These are phyloP conservation scores for Geum urbanum DNA, from an alignment of 306 rosid genomes.

Conservation along the genomic window DNA sequence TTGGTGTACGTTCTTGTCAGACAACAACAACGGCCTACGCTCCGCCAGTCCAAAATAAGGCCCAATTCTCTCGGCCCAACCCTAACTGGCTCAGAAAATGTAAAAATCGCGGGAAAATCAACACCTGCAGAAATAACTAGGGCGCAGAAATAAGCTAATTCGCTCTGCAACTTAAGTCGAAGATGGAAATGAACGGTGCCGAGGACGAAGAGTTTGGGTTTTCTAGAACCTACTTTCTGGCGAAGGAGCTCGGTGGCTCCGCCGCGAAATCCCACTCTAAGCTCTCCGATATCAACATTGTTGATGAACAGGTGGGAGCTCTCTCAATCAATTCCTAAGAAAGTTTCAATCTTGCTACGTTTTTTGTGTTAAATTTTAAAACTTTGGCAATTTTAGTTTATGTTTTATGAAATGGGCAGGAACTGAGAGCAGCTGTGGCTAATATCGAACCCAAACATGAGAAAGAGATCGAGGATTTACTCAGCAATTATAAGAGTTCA, in stretches of 20 bases:
- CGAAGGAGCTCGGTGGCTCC: slow-evolving; percentile 66
- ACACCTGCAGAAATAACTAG: neutral
- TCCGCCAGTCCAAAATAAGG: neutral
- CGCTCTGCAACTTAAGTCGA: neutral
- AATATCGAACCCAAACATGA: slow-evolving; percentile 70
- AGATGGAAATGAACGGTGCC: slow-evolving; percentile 42
- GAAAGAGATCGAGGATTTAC: slow-evolving; percentile 44
- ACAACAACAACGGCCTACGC: neutral
- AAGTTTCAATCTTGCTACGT: neutral
- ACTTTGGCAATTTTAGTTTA: neutral
- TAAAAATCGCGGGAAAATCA: slow-evolving; percentile 30
- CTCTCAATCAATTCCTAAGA: neutral
- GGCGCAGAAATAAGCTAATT: neutral
- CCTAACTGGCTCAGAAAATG: neutral
- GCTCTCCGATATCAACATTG: slow-evolving; percentile 62
- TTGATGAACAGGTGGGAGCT: slow-evolving; percentile 63
- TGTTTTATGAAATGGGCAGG: slow-evolving; percentile 33
- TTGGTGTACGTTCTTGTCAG: neutral
- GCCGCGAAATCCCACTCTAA: slow-evolving; percentile 61
- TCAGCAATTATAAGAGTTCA: slow-evolving; percentile 47
- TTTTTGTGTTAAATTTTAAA: neutral
- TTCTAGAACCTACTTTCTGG: slow-evolving; percentile 82
- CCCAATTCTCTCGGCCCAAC: slow-evolving; percentile 1
- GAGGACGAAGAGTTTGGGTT: slow-evolving; percentile 65
- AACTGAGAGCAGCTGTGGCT: slow-evolving; percentile 58